phyloP scores from a whole-genome alignment of 75 land plant genomes.

The Larix kaempferi region DNA sequence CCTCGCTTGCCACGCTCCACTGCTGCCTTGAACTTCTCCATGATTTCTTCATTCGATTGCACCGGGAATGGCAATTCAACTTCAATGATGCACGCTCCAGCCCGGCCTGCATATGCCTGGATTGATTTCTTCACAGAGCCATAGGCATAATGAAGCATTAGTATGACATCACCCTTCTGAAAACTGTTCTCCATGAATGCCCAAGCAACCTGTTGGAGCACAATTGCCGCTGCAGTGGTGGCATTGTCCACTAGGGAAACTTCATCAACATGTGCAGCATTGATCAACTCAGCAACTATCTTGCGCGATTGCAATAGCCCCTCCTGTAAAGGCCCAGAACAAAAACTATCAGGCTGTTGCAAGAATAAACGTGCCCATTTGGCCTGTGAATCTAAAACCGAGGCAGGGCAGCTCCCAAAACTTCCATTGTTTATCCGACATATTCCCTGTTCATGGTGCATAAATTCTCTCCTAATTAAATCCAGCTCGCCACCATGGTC shows the following conservation, averaged over 20 bases:
- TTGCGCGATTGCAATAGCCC: slow-evolving; percentile 40
- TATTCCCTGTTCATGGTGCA: slow-evolving; percentile 61
- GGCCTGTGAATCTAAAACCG: slow-evolving; percentile 59
- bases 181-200: slow-evolving; percentile 53
- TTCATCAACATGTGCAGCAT: slow-evolving; percentile 50
- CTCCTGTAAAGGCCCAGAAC: slow-evolving; percentile 52
- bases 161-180: slow-evolving; percentile 58
- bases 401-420: slow-evolving; percentile 85
- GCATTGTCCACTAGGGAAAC: slow-evolving; percentile 90
- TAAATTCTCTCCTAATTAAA: slow-evolving; percentile 39
- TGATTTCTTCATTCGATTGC: slow-evolving; percentile 45
- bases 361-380: slow-evolving; percentile 60
- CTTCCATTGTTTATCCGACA: slow-evolving; percentile 94
- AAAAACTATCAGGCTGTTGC: slow-evolving; percentile 83
- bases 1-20: slow-evolving; percentile 38
- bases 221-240: slow-evolving; percentile 85
- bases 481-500: too few species aligned
- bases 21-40: slow-evolving; percentile 40
- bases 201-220: slow-evolving; percentile 72
- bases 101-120: slow-evolving; percentile 72
- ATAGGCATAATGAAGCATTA: slow-evolving; percentile 82
- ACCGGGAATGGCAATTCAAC: slow-evolving; percentile 79
- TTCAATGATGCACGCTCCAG: slow-evolving; percentile 67
- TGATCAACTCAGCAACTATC: slow-evolving; percentile 45
- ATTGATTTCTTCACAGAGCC: slow-evolving; percentile 87